phyloP scores from a whole-genome alignment of 2,329 filamentous ascomycete species.

The Endoconidiophora polonica region DNA sequence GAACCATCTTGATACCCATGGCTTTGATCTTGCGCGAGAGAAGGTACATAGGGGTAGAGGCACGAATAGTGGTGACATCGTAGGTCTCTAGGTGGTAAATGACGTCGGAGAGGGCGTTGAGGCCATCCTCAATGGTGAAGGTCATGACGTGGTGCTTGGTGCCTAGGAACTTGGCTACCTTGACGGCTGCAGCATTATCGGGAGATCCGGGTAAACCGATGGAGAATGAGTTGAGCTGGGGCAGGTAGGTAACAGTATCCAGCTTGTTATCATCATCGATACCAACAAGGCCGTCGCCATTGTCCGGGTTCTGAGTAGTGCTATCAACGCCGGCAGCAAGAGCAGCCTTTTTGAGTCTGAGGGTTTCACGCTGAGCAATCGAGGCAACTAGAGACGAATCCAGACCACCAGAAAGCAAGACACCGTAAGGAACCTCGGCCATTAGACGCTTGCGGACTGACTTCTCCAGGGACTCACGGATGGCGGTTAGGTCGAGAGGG shows the following conservation, averaged over 20 bases:
- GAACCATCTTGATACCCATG: conserved; percentile 98
- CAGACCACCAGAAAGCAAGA: conserved; percentile 82
- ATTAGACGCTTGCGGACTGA: conserved; percentile 92
- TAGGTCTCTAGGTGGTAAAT: conserved; percentile 97
- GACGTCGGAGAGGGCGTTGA: conserved; percentile 92
- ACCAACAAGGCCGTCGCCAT: conserved; percentile 64
- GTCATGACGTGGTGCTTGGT: conserved; percentile 98
- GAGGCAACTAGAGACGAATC: conserved; percentile 91
- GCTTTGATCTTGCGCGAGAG: conserved; percentile 98
- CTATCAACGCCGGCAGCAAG: conserved; percentile 29
- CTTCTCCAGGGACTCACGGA: conserved; percentile 72
- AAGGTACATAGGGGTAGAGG: conserved; percentile 96
- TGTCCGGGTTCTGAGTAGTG: conserved; percentile 29
- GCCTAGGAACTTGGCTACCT: conserved; percentile 91
- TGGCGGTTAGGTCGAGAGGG: conserved; percentile 66
- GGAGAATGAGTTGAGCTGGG: conserved; percentile 95
- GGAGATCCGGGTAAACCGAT: conserved; percentile 88
- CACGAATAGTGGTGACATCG: conserved; percentile 95
- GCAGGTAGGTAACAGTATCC: conserved; percentile 76
- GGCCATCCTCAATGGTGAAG: conserved; percentile 92
- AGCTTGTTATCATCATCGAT: conserved; percentile 87
- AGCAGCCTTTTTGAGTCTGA: conserved; percentile 54
- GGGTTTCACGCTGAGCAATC: conserved; percentile 85
- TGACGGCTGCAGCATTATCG: conserved; percentile 77
- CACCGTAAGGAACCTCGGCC: conserved; percentile 96